Conservation (phyloP, 371 early-diverging fungal species). For the Mortierella sp. region DNA sequence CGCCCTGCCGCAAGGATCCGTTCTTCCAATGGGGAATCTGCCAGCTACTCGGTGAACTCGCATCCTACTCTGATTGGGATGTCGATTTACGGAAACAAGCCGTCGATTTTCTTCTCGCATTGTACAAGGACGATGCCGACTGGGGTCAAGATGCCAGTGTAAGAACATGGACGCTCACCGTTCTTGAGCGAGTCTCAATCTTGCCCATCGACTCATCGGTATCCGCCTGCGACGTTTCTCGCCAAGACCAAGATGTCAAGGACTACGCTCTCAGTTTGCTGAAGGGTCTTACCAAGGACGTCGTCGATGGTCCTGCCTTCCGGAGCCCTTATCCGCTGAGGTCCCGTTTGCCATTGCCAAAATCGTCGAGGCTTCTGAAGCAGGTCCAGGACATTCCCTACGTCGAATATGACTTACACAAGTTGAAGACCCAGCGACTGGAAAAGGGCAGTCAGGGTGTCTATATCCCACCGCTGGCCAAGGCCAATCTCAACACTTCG, state of each 20-base stretch:
- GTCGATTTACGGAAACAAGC: background rate
- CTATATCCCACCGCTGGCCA: constrained; percentile 10
- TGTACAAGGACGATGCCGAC: background rate
- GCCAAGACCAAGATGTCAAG: background rate
- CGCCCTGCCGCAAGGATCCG: constrained; percentile 1
- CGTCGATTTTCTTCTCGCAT: constrained; percentile 6
- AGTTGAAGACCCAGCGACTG: background rate
- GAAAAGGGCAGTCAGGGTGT: background rate
- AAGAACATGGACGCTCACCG: background rate
- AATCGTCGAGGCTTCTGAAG: background rate
- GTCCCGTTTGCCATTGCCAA: background rate
- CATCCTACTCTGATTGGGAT: constrained; percentile 8
- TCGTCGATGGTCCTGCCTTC: background rate
- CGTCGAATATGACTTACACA: background rate
- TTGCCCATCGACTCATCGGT: background rate
- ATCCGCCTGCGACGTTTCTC: background rate
- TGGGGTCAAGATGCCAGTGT: background rate
- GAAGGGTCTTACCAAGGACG: background rate
- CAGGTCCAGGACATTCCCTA: background rate
- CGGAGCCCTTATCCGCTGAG: background rate
- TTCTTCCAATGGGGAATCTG: constrained; percentile 36
- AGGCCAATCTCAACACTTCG: background rate
- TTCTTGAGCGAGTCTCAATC: constrained; percentile 4
- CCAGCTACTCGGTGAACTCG: constrained; percentile 22
- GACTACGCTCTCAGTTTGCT: background rate